Conservation (phyloP, 345 rosid species). For the Eucalyptus camaldulensis region DNA sequence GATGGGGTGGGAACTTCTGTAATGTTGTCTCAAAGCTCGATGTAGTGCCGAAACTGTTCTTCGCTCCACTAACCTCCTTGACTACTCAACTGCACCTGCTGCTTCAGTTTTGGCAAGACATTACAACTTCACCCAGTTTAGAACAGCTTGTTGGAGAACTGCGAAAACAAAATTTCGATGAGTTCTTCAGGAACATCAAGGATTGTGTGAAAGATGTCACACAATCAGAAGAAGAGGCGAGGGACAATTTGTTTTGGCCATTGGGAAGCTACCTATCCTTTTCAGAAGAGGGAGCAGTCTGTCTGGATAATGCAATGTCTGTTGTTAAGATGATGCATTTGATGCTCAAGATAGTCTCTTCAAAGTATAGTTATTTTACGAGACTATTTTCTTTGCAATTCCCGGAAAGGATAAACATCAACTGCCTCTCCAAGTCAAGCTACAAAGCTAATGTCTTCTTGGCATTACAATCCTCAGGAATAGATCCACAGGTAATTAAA, state of each 20-base stretch:
- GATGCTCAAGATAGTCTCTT: constrained; percentile 14
- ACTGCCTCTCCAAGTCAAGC: constrained; percentile 32
- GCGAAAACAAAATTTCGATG: neutral
- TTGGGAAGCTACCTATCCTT: constrained; percentile 65
- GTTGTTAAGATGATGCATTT: constrained; percentile 42
- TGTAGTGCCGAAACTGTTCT: constrained; percentile 37
- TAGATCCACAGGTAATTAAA: constrained; percentile 16
- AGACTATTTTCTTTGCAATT: constrained; percentile 17
- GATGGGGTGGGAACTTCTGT: constrained; percentile 64
- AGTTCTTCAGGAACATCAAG: constrained; percentile 7
- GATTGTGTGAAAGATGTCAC: neutral
- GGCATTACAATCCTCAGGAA: constrained; percentile 55
- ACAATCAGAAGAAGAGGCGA: neutral
- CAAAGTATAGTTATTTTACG: constrained; percentile 42
- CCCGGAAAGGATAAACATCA: constrained; percentile 16
- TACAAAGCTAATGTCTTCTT: constrained; percentile 43
- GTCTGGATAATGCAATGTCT: constrained; percentile 47
- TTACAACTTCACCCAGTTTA: neutral
- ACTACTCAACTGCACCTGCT: constrained; percentile 5
- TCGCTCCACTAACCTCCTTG: constrained; percentile 15
- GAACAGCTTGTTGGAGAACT: constrained; percentile 3
- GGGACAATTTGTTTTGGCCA: constrained; percentile 32
- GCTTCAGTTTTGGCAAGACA: neutral
- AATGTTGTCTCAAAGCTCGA: constrained; percentile 54
- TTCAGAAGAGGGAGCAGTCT: constrained; percentile 65